Conservation (phyloP, 2,329 filamentous ascomycete genomes). For the Fusarium clavum region DNA sequence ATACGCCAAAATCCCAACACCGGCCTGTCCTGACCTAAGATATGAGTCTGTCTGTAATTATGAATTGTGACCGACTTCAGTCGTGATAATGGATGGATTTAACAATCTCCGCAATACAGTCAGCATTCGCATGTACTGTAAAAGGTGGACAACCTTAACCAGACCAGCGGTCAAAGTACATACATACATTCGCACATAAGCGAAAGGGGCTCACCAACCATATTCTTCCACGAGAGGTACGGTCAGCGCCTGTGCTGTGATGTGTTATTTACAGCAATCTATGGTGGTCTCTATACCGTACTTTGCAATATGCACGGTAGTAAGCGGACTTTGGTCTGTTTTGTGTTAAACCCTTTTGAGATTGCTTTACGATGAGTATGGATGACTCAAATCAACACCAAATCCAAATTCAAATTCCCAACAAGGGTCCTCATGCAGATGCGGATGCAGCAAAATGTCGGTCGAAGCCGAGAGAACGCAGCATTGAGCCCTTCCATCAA, state of each 20-base stretch:
- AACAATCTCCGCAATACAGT: constrained; percentile 27
- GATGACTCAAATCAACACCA: constrained; percentile 11
- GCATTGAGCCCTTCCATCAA: constrained; percentile 15
- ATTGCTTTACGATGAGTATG: constrained; percentile 14
- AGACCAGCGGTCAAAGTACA: constrained; percentile 34
- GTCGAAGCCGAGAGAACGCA: constrained; percentile 14
- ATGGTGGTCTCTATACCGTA: constrained; percentile 2
- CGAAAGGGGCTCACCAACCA: constrained; percentile 16
- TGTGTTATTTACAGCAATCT: constrained; percentile 11
- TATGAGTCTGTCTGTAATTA: not conserved
- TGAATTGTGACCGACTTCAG: not conserved
- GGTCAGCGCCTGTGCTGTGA: constrained; percentile 9
- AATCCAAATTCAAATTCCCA: not conserved
- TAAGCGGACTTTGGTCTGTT: constrained; percentile 20
- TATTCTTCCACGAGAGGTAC: constrained; percentile 8
- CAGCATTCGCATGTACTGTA: not conserved
- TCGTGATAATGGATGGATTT: not conserved
- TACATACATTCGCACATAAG: constrained; percentile 12
- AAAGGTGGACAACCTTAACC: constrained; percentile 37
- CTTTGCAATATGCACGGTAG: not conserved
- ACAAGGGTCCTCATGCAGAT: constrained; percentile 3
- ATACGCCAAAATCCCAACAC: constrained; percentile 12
- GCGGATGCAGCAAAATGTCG: constrained; percentile 13
- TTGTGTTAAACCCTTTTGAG: constrained; percentile 17
- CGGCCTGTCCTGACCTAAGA: not conserved